Percentiles rank a stretch among this genome's conserved stretches.
Conservation (phyloP, 306 rosid genomes). For the Cercis canadensis region DNA sequence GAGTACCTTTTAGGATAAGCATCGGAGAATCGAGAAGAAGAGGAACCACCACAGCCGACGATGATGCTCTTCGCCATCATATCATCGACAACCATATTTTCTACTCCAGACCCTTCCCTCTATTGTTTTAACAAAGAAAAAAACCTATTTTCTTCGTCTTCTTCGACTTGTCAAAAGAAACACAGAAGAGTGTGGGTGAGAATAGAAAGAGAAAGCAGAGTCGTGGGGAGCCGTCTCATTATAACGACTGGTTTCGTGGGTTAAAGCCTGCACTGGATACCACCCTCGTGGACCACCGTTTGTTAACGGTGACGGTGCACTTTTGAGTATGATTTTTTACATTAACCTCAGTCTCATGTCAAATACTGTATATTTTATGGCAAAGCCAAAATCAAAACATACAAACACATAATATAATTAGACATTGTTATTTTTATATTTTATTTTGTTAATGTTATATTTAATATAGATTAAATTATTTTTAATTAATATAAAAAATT, state of each 20-base stretch:
- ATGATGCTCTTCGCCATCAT: slow-evolving; percentile 61
- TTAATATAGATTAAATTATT: no score
- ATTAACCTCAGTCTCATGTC: no score
- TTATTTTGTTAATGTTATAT: no score
- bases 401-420: no score
- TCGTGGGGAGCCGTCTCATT: slow-evolving; percentile 17
- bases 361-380: no score
- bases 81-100: slow-evolving; percentile 71
- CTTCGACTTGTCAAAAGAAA: slow-evolving; percentile 16
- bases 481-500: no score
- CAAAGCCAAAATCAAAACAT: no score
- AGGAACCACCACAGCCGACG: slow-evolving; percentile 60
- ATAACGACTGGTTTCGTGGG: slow-evolving; percentile 28
- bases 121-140: neutral
- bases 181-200: neutral
- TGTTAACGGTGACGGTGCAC: slow-evolving; percentile 33
- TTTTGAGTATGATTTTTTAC: neutral
- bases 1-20: slow-evolving; percentile 83
- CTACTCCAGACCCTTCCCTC: slow-evolving; percentile 26
- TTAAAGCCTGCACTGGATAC: slow-evolving; percentile 42
- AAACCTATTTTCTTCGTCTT: slow-evolving; percentile 8
- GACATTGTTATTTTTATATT: no score
- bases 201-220: slow-evolving; percentile 39
- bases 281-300: slow-evolving; percentile 25
- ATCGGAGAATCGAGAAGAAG: slow-evolving; percentile 70